Conservation (phyloP, 2,329 filamentous ascomycete genomes). For the Colletotrichum incanum region DNA sequence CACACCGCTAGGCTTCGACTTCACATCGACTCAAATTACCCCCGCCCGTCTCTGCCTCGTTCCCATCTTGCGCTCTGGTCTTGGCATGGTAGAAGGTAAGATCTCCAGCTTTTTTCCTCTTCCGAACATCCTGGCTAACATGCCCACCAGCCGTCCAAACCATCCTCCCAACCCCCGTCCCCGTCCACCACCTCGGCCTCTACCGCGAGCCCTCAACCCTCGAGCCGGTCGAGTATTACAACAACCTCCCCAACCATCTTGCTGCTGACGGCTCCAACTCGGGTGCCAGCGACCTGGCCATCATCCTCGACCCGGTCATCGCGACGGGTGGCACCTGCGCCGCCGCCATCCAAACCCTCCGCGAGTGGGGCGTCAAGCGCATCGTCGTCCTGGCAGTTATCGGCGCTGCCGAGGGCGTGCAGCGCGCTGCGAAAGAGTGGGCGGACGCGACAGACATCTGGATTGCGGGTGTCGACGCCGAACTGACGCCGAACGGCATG, state of each 20-base stretch:
- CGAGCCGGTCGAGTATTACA: conserved; percentile 96
- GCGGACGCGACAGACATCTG: conserved; percentile 83
- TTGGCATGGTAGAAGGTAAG: conserved; percentile 89
- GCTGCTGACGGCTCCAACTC: conserved; percentile 55
- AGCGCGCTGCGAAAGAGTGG: conserved; percentile 83
- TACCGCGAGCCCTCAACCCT: conserved; percentile 92
- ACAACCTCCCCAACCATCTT: conserved; percentile 88
- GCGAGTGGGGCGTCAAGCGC: conserved; percentile 90
- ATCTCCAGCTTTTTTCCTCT: not conserved
- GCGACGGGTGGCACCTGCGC: conserved; percentile 92
- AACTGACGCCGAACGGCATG: conserved; percentile 86
- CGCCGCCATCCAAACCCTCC: conserved; percentile 90
- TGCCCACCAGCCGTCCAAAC: conserved; percentile 78
- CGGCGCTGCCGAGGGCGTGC: conserved; percentile 80
- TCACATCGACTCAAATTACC: conserved; percentile 75
- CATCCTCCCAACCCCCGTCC: conserved; percentile 84
- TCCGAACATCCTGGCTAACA: conserved; percentile 27
- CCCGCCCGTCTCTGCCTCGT: conserved; percentile 84
- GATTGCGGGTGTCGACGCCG: conserved; percentile 84
- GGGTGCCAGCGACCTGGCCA: conserved; percentile 72
- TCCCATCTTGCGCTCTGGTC: conserved; percentile 91
- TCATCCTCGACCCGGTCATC: conserved; percentile 93
- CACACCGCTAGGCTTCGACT: conserved; percentile 85
- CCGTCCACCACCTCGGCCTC: conserved; percentile 93
- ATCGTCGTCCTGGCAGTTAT: conserved; percentile 85